phyloP scores from a whole-genome alignment of 2,329 filamentous ascomycete species.

The Fusarium phyllophilum region DNA sequence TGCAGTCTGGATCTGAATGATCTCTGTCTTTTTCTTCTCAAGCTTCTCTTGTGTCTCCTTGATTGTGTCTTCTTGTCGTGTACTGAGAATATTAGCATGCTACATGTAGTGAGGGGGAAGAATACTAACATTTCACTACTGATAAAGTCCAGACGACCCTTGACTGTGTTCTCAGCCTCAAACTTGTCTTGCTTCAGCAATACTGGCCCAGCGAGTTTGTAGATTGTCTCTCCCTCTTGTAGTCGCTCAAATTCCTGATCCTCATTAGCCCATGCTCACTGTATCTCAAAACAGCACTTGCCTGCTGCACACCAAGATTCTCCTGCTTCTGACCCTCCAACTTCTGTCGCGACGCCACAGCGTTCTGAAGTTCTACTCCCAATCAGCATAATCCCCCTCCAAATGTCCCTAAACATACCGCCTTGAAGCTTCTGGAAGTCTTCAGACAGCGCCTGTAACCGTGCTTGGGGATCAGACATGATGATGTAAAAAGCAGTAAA shows the following conservation, averaged over 20 bases:
- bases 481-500: slow-evolving; percentile 2
- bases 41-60: slow-evolving; percentile 66
- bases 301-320: slow-evolving; percentile 87
- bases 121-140: slow-evolving; percentile 84
- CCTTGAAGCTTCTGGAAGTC: slow-evolving; percentile 89
- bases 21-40: slow-evolving; percentile 68
- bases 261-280: slow-evolving; percentile 22
- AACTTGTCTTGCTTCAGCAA: slow-evolving; percentile 92
- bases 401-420: slow-evolving; percentile 60
- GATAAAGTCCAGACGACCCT: slow-evolving; percentile 91
- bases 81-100: slow-evolving; percentile 42
- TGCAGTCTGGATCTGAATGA: slow-evolving; percentile 64
- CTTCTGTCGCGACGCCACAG: slow-evolving; percentile 84
- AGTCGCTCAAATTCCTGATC: slow-evolving; percentile 82
- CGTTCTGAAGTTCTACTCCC: slow-evolving; percentile 76
- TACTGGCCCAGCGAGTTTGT: slow-evolving; percentile 94
- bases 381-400: slow-evolving; percentile 12
- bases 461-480: slow-evolving; percentile 80
- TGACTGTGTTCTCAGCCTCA: slow-evolving; percentile 91
- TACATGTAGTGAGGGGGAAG: neutral
- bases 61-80: slow-evolving; percentile 61
- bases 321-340: slow-evolving; percentile 95
- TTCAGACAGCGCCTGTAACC: slow-evolving; percentile 84
- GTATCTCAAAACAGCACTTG: slow-evolving; percentile 47
- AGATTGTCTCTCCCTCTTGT: slow-evolving; percentile 86